A percentile compares a stretch with the other conserved stretches of the same genome.
Evolutionary conservation across 208 protist genomes (phyloP).

Genomic region (Paratrypanosoma confusum): DNA sequence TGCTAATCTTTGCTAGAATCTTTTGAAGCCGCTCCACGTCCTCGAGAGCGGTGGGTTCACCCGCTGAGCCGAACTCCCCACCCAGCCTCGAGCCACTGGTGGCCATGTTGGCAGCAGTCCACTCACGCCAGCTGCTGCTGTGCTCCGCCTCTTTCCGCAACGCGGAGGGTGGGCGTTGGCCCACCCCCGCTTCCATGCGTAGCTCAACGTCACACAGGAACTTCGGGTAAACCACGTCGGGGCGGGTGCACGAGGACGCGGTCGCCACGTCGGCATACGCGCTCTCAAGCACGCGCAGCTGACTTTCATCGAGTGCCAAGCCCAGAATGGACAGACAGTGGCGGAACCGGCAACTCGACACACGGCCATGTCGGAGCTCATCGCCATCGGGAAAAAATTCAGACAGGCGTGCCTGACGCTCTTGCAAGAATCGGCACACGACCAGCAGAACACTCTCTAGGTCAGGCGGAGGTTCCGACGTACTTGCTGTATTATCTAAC

Average conservation of each 20-base stretch:
- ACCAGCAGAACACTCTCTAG: conserved; percentile 34
- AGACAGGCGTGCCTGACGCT: conserved; percentile 41
- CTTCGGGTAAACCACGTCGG: conserved; percentile 54
- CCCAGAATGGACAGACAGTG: conserved; percentile 68
- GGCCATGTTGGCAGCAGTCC: no score
- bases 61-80: no score
- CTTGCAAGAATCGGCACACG: conserved; percentile 58
- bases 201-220: conserved; percentile 45
- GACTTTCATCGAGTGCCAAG: conserved; percentile 33
- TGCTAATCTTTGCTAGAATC: conserved; percentile 19
- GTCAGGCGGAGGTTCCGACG: not conserved
- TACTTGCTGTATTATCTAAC: no score
- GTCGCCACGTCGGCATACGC: conserved; percentile 28
- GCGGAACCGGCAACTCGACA: conserved; percentile 65
- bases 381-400: conserved; percentile 85
- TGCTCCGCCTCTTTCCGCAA: conserved; percentile 12
- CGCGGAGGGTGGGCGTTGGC: conserved; percentile 35
- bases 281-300: conserved; percentile 40
- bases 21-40: not conserved
- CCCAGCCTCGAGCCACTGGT: no score
- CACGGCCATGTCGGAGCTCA: conserved; percentile 66
- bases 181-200: conserved; percentile 39
- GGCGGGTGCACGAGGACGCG: conserved; percentile 3
- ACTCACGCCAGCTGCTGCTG: not conserved
- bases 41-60: conserved; percentile 2